Evolutionary conservation across 2,329 filamentous ascomycete genomes (phyloP), one percentile per base, ranked within the genome.

Genomic region (Plectosphaerella sp.): DNA sequence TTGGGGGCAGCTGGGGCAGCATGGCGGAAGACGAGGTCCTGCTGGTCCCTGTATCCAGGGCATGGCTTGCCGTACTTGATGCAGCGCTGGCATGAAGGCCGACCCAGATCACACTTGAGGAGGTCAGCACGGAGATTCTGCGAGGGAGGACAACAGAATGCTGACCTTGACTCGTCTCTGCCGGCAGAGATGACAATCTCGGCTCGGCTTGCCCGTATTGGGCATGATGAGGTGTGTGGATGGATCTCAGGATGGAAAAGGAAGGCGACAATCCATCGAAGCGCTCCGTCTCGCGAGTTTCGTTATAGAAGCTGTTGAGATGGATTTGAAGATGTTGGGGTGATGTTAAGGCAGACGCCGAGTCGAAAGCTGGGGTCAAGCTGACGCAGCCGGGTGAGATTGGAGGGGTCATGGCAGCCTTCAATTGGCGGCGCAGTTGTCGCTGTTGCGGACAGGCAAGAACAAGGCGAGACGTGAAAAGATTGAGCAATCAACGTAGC

Each of bases 151-250:
- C 16, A 18, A 39, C 14, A 41, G 33, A 33, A 16, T 41, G 37
- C 67, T 54, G 33, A 72, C 71, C 67, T 72, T 73, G 56, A 73
- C 71, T 39, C 71, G 67, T 47, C 71, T 61, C 41, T 61, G 58
- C 35, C 71, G 69, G 54, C 71, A 73, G 39, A 73, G 63, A 48
- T 72, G 69, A 51, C 71, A 73, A 58, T 73, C 70, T 46, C 63
- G 63, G 55, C 71, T 73, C 18, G 70, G 71, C 54, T 63, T 67
- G 33, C 71, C 71, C 22, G 64, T 72, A 59, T 73, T 73, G 33
- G 71, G 71, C 71, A 73, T 73, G 49, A 39, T 53, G 51, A n/a
- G n/a, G n/a, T n/a, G n/a, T n/a, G n/a, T n/a, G n/a, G 24, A 12
- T 41, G 22, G 25, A 33, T 33, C 28, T 33, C 28, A 22, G 22